Conservation (phyloP, 208 protist species). For the Wallacemonas sp. region DNA sequence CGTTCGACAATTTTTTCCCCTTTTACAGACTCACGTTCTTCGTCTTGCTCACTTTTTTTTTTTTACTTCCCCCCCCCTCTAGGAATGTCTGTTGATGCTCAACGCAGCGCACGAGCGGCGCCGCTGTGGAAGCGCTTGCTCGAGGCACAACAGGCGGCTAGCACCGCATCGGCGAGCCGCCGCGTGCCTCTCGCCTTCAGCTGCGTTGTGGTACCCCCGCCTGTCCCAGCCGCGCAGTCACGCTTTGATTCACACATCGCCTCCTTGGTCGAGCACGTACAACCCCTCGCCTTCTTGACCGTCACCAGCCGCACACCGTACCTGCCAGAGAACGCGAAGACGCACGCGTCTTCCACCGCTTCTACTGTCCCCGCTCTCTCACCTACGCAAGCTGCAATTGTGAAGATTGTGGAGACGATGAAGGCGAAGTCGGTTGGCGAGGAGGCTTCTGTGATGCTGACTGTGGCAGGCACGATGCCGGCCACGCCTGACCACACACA, state of each 20-base stretch:
- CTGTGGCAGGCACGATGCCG: conserved; percentile 7
- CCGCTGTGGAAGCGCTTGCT: conserved; percentile 6
- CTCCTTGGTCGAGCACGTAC: conserved; percentile 23
- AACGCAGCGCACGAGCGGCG: not conserved
- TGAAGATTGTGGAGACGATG: not conserved
- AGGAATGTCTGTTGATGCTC: not conserved
- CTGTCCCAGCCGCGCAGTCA: conserved; percentile 25
- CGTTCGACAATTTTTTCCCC: not conserved
- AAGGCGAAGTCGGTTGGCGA: not conserved
- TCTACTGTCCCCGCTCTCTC: not conserved
- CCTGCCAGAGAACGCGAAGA: conserved; percentile 5
- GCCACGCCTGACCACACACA: not conserved
- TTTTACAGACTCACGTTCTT: not conserved
- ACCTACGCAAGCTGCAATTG: conserved; percentile 1
- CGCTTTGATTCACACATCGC: conserved; percentile 30
- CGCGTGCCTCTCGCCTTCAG: conserved; percentile 19
- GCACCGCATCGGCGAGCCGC: not conserved
- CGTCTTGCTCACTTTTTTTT: too few species aligned
- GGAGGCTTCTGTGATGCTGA: conserved; percentile 5
- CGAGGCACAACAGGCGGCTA: not conserved
- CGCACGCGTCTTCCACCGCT: too few species aligned
- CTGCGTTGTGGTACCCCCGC: conserved; percentile 42
- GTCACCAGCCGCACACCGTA: conserved; percentile 42
- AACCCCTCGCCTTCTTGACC: conserved; percentile 30
- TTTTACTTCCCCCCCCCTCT: too few species aligned